Percentiles rank a stretch among this genome's conserved stretches.
Conservation (phyloP, 73 alveolate species). For the Paramecium pentaurelia region DNA sequence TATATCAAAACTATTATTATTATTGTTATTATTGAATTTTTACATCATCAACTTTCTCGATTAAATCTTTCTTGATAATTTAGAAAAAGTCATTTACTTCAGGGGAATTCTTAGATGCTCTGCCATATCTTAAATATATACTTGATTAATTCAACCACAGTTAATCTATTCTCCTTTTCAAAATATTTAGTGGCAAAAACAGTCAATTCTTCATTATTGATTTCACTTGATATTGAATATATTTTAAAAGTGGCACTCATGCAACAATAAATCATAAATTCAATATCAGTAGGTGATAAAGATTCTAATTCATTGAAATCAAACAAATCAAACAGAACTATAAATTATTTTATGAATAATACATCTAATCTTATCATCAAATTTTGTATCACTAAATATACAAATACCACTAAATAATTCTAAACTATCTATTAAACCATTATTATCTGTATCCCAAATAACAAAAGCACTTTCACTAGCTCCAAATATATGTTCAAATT, state of each 20-base stretch:
- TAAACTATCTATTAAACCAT: slow-evolving; percentile 90
- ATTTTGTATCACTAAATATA: slow-evolving; percentile 65
- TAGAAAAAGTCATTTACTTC: slow-evolving; percentile 55
- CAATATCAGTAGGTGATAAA: neutral
- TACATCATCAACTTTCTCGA: neutral
- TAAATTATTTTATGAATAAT: neutral
- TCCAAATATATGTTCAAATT: slow-evolving; percentile 91
- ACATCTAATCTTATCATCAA: neutral
- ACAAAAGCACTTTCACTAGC: slow-evolving; percentile 87
- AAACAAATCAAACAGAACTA: slow-evolving; percentile 87
- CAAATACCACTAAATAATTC: slow-evolving; percentile 91
- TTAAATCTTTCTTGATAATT: slow-evolving; percentile 50
- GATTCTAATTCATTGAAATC: slow-evolving; percentile 93
- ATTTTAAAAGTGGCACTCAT: slow-evolving; percentile 90
- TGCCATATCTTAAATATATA: neutral
- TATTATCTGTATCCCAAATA: slow-evolving; percentile 93
- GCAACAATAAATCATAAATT: slow-evolving; percentile 40
- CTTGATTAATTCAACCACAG: slow-evolving; percentile 60
- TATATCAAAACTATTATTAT: neutral
- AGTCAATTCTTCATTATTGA: slow-evolving; percentile 54
- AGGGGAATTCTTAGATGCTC: slow-evolving; percentile 43
- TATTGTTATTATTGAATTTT: neutral
- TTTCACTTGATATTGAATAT: slow-evolving; percentile 74
- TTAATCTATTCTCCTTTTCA: slow-evolving; percentile 20
- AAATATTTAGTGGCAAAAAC: slow-evolving; percentile 54